Evolutionary conservation across 1,139 yeast species (phyloP), one percentile per base, ranked within the genome.

Genomic region (Ashbya aceris): DNA sequence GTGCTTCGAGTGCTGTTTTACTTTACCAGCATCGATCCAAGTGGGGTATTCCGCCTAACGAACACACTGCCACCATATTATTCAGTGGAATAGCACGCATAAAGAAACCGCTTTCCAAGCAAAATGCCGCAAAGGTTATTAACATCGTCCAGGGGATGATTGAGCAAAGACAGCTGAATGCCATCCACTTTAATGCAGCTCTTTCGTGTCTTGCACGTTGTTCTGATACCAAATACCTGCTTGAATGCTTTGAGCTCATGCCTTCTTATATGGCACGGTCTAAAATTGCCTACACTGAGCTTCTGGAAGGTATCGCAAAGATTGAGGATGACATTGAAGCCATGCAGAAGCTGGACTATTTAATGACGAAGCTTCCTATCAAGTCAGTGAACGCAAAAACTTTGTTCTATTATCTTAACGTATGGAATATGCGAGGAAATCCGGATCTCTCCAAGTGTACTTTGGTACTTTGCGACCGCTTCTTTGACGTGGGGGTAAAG

Each of bases 1-100:
- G 56, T 29, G 54, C 67, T 2, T 70, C 70, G 33, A 63, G 70
- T 3, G 83, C 81, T 0, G 47, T 79, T 35, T 73, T 72, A 38
- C 49, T 74, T 27, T 69, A 71, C 45, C 68, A 70, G 44, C 71
- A 73, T 59, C 66, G 84, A 40, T 77, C 75, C 50, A 79, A 78
- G 53, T 74, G 83, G 77, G 73, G 73, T 1, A 70, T 78, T 13
- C 70, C 72, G 1, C 61, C 69, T 4, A 75, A 78, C 50, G 71
- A 73, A 14, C 73, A 74, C 38, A 71, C 83, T 1, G 67, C 73
- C 45, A 72, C 79, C 2, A 72, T 77, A 3, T 53, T 81, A 4
- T 77, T 80, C 47, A 67, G 71, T 44, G 86, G 84, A 0, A 64
- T 79, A 37, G 68, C 81, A 2, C 69, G 71, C 40, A 56, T 55